Evolutionary conservation across 768 basidiomycete species (phyloP), one percentile per base, ranked within the genome.

Genomic region (Lactarius evosmus): DNA sequence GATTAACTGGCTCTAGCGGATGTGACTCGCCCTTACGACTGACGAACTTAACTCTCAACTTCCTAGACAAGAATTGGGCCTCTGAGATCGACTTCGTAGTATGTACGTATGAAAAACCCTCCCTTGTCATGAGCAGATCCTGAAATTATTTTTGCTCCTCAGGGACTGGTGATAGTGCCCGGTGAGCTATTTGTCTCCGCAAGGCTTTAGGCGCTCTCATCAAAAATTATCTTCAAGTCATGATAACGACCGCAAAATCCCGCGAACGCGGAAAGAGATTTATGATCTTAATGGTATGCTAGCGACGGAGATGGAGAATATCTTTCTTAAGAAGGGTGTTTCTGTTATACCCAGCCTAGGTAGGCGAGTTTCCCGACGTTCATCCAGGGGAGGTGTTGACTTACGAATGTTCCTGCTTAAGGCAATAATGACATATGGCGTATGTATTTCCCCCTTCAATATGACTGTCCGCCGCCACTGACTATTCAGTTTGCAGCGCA

Each of bases 371-470:
- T 14, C 16, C 67, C 30, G 30, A 61, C 58, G 51, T 63, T 60
- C 56, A 33, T 53, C 33, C 30, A 29, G 44, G 16, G 25, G 8
- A 36, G 22, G 22, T 32, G 27, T 34, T 36, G 7, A 57, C 41
- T 44, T 32, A 55, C 27, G 32, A 66, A 50, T 60, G 55, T 56
- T 33, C 25, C 34, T 30, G 55, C 44, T 55, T 49, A 34, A 90
- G 93, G 93, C 27, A 95, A 95, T 75, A 95, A 95, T 74, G 93
- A 95, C 77, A 82, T 95, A 55, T 94, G 90, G 85, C 92, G 88
- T 90, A 76, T 80, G 87, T 77, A 17, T 7, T 53, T 29, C 17
- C 64, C 53, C 38, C 14, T 61, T 61, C 53, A 14, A 51, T 29
- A 32, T 66, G 61, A 40, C 41, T 41, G 27, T 58, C 19, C 11